phyloP scores from a whole-genome alignment of 2,329 filamentous ascomycete species.

The Periconia digitata region DNA sequence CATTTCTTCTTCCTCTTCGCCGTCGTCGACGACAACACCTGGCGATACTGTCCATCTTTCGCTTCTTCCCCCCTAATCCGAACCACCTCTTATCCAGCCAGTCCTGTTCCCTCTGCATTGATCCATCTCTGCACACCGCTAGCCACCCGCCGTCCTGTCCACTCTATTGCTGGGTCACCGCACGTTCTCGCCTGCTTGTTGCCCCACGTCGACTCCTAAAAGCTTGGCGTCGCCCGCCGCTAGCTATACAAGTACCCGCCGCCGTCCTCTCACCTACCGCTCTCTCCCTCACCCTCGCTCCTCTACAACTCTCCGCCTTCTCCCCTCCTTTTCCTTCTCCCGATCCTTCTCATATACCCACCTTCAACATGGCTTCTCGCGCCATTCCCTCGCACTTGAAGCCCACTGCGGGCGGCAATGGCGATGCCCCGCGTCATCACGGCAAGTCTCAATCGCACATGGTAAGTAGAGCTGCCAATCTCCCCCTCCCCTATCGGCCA shows the following conservation, averaged over 20 bases:
- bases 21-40: too few relatives aligned
- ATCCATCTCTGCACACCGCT: conserved; percentile 2
- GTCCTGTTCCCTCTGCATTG: too few relatives aligned
- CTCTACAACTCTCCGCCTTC: conserved; percentile 2
- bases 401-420: conserved; percentile 53
- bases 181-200: conserved; percentile 13
- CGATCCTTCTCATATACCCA: conserved; percentile 8
- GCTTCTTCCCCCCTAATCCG: neutral
- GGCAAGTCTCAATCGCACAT: conserved; percentile 85
- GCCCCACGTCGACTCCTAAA: conserved; percentile 17
- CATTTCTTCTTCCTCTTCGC: neutral
- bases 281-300: neutral
- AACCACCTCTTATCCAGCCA: neutral
- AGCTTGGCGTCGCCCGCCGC: conserved; percentile 7
- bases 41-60: neutral
- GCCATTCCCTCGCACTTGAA: conserved; percentile 85
- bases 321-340: conserved; percentile 4
- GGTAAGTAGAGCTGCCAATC: conserved; percentile 58
- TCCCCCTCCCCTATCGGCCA: too few relatives aligned
- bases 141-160: neutral
- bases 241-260: conserved; percentile 1
- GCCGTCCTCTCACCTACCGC: conserved; percentile 6
- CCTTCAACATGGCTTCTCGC: conserved; percentile 70
- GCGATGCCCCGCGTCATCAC: conserved; percentile 68
- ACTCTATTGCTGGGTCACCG: conserved; percentile 6